Base-by-base conservation (phyloP, 805 yeast species). In the Pachysolen tannophilus region DNA sequence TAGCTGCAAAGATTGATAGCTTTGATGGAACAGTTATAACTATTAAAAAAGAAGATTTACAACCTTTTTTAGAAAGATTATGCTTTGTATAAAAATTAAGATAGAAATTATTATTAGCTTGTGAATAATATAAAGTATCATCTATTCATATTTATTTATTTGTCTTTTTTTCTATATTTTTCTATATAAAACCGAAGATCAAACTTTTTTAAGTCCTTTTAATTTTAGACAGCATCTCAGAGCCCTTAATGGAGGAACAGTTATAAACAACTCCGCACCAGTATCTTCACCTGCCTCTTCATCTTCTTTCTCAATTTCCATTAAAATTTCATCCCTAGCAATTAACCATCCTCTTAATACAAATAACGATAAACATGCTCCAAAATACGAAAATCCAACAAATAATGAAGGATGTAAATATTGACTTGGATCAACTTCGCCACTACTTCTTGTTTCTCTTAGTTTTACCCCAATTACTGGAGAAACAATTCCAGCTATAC, bases 21-120 rank as follows among this genome's bases (percentile, higher is more conserved):
- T 92, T 92, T 58, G 97, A 92, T 53, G 83, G 94, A 43, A 78
- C 97, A 3, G 84, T 92, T 16, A 86, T 92, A 29, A 97, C 92
- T 59, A 78, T 92, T 28, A 62, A 85, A 40, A 81, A 78, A 50
- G 95, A 88, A 32, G 98, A 92, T 53, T 62, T 92, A 43, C 67
- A 86, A 4, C 84, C 95, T 33, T 92, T 92, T 50, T 59, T 92
- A 41, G 97, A 92, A 53, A 75, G 76, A 39, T 61, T 90, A 16
- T 33, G 40, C 19, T 28, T 40, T 14, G 26, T 37, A 6, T 31
- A 20, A 37, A 18, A 23, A n/a, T n/a, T n/a, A n/a, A n/a, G n/a
- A n/a, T n/a, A n/a, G n/a, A n/a, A n/a, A n/a, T n/a, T n/a, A n/a
- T n/a, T n/a, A n/a, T n/a, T n/a, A n/a, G n/a, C n/a, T n/a, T n/a